Percentiles rank a stretch among this genome's conserved stretches.
phyloP scores from a whole-genome alignment of 345 rosid genomes.

The Lepidium aucheri region DNA sequence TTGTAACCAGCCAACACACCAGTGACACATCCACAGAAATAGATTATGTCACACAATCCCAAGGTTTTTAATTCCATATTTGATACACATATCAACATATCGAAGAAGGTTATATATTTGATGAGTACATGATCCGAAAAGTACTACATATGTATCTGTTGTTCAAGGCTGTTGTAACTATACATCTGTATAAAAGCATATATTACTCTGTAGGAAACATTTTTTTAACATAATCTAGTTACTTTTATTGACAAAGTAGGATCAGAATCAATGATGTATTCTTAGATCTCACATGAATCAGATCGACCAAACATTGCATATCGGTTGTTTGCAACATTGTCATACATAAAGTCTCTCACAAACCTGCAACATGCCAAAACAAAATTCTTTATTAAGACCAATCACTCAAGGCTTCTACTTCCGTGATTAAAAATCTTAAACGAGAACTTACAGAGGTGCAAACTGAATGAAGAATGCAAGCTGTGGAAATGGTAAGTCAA shows the following conservation, averaged over 20 bases:
- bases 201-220: conserved; percentile 20
- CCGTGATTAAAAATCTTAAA: not conserved
- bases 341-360: conserved; percentile 59
- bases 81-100: conserved; percentile 8
- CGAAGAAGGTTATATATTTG: conserved; percentile 10
- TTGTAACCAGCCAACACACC: conserved; percentile 11
- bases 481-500: conserved; percentile 81
- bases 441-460: conserved; percentile 55
- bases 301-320: conserved; percentile 71
- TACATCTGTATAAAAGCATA: conserved; percentile 18
- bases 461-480: conserved; percentile 61
- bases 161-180: conserved; percentile 21
- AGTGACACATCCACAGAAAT: conserved; percentile 1
- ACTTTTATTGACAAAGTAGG: not conserved
- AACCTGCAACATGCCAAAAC: conserved; percentile 37
- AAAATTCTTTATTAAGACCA: not conserved
- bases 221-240: conserved; percentile 4
- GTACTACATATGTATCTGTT: conserved; percentile 9
- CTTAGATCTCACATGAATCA: conserved; percentile 69
- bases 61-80: not conserved
- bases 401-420: not conserved
- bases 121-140: not conserved
- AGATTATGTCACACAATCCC: conserved; percentile 1
- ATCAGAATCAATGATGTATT: conserved; percentile 6
- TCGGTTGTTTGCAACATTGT: conserved; percentile 69